Percentiles rank a stretch among this genome's conserved stretches.
These are phyloP conservation scores for Solanum hybrid DNA, from an alignment of 305 asterid species.

Conservation along the genomic window DNA sequence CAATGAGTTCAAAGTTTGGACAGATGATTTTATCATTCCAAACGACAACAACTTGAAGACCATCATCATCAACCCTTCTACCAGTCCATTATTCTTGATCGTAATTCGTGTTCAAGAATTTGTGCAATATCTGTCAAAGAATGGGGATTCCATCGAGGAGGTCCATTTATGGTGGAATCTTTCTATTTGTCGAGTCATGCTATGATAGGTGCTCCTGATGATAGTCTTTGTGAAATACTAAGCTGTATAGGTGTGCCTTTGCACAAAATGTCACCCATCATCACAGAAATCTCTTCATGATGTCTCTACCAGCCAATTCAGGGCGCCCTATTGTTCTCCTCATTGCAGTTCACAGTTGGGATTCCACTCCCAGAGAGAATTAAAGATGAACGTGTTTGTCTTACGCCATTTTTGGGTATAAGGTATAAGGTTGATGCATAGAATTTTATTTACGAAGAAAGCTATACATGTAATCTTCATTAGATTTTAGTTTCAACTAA, in stretches of 20 bases:
- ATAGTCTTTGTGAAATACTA: not conserved
- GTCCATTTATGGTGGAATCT: not conserved
- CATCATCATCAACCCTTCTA: not conserved
- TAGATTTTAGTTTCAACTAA: too few species aligned
- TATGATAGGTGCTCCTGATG: not conserved
- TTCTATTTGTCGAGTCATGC: not conserved
- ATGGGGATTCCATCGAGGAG: not conserved
- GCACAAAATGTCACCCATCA: not conserved
- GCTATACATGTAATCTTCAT: not conserved
- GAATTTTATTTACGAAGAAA: not conserved
- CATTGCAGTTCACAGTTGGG: not conserved
- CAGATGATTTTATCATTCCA: not conserved
- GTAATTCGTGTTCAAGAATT: not conserved
- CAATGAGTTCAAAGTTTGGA: not conserved
- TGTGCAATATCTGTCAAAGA: not conserved
- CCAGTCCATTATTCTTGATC: not conserved
- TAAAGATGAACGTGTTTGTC: not conserved
- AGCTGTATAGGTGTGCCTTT: not conserved
- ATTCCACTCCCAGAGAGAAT: not conserved
- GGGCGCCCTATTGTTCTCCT: not conserved
- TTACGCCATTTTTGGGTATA: not conserved
- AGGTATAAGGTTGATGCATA: not conserved
- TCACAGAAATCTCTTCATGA: not conserved
- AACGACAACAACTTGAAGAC: not conserved
- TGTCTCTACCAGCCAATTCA: not conserved